Conservation (phyloP, 116 monocot species). For the Phalaenopsis hybrid region DNA sequence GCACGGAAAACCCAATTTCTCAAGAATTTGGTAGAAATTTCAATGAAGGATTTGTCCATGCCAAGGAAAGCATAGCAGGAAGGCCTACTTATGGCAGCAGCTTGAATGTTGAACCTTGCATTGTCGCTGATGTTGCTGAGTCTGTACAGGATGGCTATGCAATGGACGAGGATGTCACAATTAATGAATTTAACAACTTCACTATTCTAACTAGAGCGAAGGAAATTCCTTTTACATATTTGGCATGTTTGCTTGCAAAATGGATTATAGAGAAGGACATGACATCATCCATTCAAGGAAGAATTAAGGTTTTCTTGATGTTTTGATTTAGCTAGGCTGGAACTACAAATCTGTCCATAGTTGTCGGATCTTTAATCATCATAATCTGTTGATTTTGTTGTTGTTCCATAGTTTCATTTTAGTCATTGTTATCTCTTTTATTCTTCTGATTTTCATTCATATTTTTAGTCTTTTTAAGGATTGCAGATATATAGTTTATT, state of each 20-base stretch:
- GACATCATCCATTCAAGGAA: conserved; percentile 47
- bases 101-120: conserved; percentile 14
- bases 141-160: conserved; percentile 8
- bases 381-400: background rate
- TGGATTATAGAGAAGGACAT: conserved; percentile 34
- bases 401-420: background rate
- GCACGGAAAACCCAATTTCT: conserved; percentile 11
- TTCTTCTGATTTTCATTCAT: background rate
- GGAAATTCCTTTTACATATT: conserved; percentile 80
- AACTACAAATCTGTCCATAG: background rate
- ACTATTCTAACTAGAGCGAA: conserved; percentile 40
- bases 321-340: conserved; percentile 4
- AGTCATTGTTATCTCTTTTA: background rate
- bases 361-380: background rate
- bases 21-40: conserved; percentile 8
- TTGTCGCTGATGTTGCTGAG: conserved; percentile 4
- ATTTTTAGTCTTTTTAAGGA: background rate
- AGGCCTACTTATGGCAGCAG: conserved; percentile 10
- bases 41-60: conserved; percentile 12
- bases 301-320: conserved; percentile 56
- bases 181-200: conserved; percentile 25
- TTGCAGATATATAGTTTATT: background rate
- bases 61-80: conserved; percentile 1
- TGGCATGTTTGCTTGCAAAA: conserved; percentile 52
- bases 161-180: conserved; percentile 15